Percentiles rank a stretch among this genome's conserved stretches.
Evolutionary conservation across 2,329 filamentous ascomycete genomes (phyloP).

Genomic region (Colletotrichum endophyticum): DNA sequence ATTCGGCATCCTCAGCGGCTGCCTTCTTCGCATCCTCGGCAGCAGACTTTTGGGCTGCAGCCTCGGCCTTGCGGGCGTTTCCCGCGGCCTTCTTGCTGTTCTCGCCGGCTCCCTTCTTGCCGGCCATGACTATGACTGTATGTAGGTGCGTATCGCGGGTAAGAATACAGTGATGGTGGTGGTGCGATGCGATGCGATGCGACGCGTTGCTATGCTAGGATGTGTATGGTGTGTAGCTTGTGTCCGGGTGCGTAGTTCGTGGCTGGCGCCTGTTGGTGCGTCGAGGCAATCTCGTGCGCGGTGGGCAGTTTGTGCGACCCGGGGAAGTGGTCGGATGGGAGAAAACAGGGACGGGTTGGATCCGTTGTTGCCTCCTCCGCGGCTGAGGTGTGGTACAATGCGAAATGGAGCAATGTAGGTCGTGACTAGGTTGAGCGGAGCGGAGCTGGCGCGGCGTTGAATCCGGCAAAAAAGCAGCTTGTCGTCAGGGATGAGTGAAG

Average conservation of each 20-base stretch:
- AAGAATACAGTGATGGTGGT: neutral
- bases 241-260: slow-evolving; percentile 6
- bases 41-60: slow-evolving; percentile 80
- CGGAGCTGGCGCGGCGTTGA: neutral
- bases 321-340: neutral
- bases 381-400: neutral
- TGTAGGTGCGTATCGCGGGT: neutral
- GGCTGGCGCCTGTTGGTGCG: slow-evolving; percentile 10
- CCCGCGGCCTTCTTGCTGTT: slow-evolving; percentile 89
- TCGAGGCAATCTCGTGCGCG: neutral
- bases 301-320: slow-evolving; percentile 6
- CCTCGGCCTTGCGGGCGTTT: slow-evolving; percentile 91
- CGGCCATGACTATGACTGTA: slow-evolving; percentile 60
- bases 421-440: neutral
- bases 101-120: slow-evolving; percentile 72
- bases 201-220: neutral
- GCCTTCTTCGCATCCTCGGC: slow-evolving; percentile 70
- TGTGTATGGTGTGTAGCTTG: neutral
- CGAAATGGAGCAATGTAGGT: neutral
- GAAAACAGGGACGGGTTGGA: neutral
- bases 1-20: slow-evolving; percentile 74
- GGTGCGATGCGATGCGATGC: slow-evolving; percentile 12
- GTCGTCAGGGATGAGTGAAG: neutral
- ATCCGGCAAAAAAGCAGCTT: neutral
- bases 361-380: slow-evolving; percentile 17